phyloP scores from a whole-genome alignment of 257 asterid genomes.

The Solanum sejunctum region DNA sequence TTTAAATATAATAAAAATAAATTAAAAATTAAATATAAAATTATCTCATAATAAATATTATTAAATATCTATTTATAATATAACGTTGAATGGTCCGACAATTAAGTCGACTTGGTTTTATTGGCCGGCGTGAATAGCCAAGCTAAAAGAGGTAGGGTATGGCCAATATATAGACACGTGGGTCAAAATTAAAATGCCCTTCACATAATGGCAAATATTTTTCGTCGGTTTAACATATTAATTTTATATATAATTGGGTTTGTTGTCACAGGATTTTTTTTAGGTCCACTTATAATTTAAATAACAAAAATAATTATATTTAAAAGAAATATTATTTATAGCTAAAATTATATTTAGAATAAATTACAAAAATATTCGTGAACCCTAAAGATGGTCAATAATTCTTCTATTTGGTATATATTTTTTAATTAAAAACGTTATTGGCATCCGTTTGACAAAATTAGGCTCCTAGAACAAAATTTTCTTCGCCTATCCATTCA shows the following conservation, averaged over 20 bases:
- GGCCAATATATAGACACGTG: not conserved
- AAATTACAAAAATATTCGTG: not conserved
- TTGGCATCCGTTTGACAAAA: not conserved
- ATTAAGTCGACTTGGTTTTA: not conserved
- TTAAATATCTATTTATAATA: too few relatives aligned
- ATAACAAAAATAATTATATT: not conserved
- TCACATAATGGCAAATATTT: not conserved
- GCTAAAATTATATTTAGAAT: not conserved
- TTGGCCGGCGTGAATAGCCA: not conserved
- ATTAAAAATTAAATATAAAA: too few relatives aligned
- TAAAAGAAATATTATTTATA: not conserved
- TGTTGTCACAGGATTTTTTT: not conserved
- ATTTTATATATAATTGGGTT: not conserved
- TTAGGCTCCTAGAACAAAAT: not conserved
- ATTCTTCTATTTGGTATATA: not conserved
- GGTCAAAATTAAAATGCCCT: not conserved
- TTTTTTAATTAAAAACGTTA: not conserved
- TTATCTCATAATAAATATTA: too few relatives aligned
- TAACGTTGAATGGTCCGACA: not conserved
- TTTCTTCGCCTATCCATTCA: not conserved
- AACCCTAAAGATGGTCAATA: not conserved
- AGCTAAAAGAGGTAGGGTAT: not conserved
- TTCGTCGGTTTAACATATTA: not conserved
- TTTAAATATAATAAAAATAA: too few relatives aligned
- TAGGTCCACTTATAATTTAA: not conserved